Conservation (phyloP, 305 asterid genomes). For the Ilex paraguariensis region DNA sequence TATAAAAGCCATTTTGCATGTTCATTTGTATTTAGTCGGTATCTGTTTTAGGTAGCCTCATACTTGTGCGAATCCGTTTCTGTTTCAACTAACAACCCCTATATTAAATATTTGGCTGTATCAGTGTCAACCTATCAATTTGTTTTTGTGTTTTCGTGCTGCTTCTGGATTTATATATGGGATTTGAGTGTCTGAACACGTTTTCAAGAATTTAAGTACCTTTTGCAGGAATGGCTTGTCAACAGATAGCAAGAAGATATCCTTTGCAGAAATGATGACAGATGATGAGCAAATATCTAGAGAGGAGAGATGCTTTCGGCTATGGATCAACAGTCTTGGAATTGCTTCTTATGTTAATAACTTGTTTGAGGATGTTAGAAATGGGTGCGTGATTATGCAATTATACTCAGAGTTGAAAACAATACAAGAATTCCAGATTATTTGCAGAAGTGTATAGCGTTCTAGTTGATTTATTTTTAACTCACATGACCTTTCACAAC, state of each 20-base stretch:
- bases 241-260: background rate
- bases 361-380: constrained; percentile 2
- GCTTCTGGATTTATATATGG: background rate
- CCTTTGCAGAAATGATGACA: constrained; percentile 3
- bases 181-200: too few relatives aligned
- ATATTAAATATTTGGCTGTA: too few relatives aligned
- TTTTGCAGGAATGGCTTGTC: constrained; percentile 2
- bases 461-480: too few relatives aligned
- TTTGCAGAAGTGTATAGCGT: too few relatives aligned
- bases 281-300: constrained; percentile 1
- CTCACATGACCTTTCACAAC: too few relatives aligned
- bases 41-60: too few relatives aligned
- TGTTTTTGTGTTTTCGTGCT: background rate
- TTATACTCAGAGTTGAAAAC: too few relatives aligned
- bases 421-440: too few relatives aligned
- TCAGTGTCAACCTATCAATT: background rate
- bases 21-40: too few relatives aligned
- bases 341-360: background rate
- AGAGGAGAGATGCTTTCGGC: constrained; percentile 2
- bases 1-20: too few relatives aligned
- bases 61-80: too few relatives aligned
- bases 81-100: too few relatives aligned
- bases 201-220: background rate
- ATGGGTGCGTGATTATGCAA: background rate
- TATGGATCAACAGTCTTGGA: constrained; percentile 5